These are phyloP conservation scores for Emericellopsis terricola DNA, from an alignment of 495 filamentous ascomycete genomes.

Conservation along the genomic window DNA sequence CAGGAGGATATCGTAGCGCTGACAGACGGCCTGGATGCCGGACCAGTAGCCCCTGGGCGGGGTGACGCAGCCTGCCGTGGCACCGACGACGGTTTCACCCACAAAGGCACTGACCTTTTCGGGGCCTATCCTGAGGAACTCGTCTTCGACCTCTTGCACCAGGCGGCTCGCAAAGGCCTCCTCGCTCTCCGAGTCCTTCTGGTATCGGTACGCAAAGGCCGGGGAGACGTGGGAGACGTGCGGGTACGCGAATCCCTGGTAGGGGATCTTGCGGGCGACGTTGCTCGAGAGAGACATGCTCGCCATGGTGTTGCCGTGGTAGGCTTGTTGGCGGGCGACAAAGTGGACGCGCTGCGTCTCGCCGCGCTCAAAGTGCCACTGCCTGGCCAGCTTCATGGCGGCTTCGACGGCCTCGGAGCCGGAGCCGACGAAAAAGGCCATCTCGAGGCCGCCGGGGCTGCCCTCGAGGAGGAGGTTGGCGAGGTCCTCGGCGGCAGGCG, in stretches of 20 bases:
- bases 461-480: conserved; percentile 19
- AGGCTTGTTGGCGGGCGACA: conserved; percentile 46
- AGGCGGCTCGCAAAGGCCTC: conserved; percentile 26
- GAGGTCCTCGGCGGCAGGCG: conserved; percentile 14
- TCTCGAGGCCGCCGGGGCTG: conserved; percentile 23
- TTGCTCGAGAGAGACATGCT: conserved; percentile 42
- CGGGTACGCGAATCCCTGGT: conserved; percentile 5
- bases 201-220: conserved; percentile 33
- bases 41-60: conserved; percentile 40
- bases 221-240: conserved; percentile 45
- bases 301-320: conserved; percentile 54
- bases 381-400: conserved; percentile 44
- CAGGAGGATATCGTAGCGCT: conserved; percentile 41
- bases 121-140: conserved; percentile 47
- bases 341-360: conserved; percentile 23
- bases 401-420: conserved; percentile 59
- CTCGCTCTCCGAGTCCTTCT: conserved; percentile 9
- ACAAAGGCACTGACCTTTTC: conserved; percentile 52
- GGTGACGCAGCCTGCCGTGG: conserved; percentile 37
- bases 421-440: conserved; percentile 32
- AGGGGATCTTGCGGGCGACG: conserved; percentile 18
- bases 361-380: conserved; percentile 36
- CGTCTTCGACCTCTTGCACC: conserved; percentile 43
- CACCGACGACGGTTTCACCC: conserved; percentile 40
- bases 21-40: conserved; percentile 40